Evolutionary conservation across 768 basidiomycete genomes (phyloP).

Genomic region (Atractiella rhizophila): DNA sequence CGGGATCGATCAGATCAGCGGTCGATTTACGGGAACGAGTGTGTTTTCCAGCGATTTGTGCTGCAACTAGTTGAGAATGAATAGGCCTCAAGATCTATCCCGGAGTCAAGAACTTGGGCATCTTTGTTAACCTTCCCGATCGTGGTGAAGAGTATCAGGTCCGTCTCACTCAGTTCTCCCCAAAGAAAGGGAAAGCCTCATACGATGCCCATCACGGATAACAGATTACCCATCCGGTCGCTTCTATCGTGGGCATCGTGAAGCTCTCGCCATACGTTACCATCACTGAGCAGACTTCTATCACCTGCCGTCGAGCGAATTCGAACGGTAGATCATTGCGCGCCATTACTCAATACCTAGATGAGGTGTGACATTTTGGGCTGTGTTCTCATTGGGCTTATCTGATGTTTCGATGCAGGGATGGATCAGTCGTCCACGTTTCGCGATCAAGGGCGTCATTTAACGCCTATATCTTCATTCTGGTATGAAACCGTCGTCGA

Average conservation of each 20-base stretch:
- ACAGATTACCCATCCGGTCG: slow-evolving; percentile 68
- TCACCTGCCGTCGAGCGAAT: slow-evolving; percentile 5
- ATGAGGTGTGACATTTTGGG: too few species aligned
- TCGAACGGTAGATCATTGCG: too few species aligned
- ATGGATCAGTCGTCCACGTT: too few species aligned
- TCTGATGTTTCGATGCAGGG: too few species aligned
- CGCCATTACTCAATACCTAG: too few species aligned
- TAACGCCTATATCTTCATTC: too few species aligned
- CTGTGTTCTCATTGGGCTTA: too few species aligned
- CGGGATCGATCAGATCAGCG: slow-evolving; percentile 73
- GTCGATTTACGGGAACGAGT: slow-evolving; percentile 65
- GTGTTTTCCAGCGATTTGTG: slow-evolving; percentile 1
- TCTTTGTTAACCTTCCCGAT: slow-evolving; percentile 52
- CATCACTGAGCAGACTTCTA: slow-evolving; percentile 30
- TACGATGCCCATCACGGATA: too few species aligned
- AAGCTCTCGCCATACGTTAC: slow-evolving; percentile 81
- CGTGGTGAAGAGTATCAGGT: slow-evolving; percentile 49
- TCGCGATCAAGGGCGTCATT: too few species aligned
- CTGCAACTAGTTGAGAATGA: slow-evolving; percentile 6
- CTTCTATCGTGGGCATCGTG: slow-evolving; percentile 70
- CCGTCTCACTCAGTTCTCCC: slow-evolving; percentile 4
- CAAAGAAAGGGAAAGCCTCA: too few species aligned
- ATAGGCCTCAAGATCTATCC: slow-evolving; percentile 46
- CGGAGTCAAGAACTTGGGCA: slow-evolving; percentile 63
- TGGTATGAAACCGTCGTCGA: slow-evolving; percentile 10